These are phyloP conservation scores for Solanum etuberosum DNA, from an alignment of 257 asterid genomes.

Conservation along the genomic window DNA sequence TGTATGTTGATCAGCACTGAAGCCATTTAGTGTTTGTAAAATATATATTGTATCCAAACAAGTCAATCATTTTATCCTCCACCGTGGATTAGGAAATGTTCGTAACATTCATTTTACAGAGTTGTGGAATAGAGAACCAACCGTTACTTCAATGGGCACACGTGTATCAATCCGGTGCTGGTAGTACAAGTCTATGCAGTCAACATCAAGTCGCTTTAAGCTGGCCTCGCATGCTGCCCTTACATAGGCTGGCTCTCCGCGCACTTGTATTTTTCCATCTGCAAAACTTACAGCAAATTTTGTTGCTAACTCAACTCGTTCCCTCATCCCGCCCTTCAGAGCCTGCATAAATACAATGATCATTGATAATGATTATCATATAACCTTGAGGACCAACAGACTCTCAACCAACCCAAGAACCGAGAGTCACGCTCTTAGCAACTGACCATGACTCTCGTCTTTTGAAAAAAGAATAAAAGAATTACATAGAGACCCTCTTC, in stretches of 20 bases:
- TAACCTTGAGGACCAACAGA: not conserved
- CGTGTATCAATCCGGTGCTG: conserved; percentile 25
- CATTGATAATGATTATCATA: not conserved
- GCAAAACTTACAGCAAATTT: conserved; percentile 14
- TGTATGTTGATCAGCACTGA: not conserved
- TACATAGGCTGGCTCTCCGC: conserved; percentile 34
- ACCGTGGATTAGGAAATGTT: not conserved
- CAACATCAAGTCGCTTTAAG: conserved; percentile 28
- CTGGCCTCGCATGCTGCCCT: conserved; percentile 30
- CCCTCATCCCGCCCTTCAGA: conserved; percentile 24
- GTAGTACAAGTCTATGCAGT: conserved; percentile 36
- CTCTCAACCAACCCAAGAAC: not conserved
- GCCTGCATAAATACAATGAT: conserved; percentile 12
- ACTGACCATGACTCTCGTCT: not conserved
- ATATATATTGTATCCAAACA: not conserved
- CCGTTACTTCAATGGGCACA: conserved; percentile 40
- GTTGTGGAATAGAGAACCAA: not conserved
- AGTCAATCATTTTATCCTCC: not conserved
- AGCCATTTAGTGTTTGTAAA: not conserved
- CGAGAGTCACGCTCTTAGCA: not conserved
- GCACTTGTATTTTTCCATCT: conserved; percentile 2
- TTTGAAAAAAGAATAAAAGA: not conserved
- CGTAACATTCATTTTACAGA: not conserved
- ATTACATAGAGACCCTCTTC: not conserved
- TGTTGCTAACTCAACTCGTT: conserved; percentile 28